These are phyloP conservation scores for Sclerotinia borealis DNA, from an alignment of 2,329 filamentous ascomycete genomes.

Conservation along the genomic window DNA sequence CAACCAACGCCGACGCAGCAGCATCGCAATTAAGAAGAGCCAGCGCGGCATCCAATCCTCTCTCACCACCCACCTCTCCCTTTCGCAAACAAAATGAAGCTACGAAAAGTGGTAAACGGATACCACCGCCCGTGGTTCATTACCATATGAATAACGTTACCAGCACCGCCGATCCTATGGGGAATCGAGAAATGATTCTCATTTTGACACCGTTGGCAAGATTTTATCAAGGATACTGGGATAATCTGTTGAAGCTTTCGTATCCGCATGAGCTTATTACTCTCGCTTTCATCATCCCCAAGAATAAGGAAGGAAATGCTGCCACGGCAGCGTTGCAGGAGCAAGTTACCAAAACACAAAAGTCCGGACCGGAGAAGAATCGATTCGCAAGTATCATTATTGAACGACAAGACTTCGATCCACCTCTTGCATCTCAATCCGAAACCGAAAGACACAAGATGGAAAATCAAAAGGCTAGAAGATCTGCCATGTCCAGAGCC, in stretches of 20 bases:
- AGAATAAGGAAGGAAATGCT: slow-evolving; percentile 83
- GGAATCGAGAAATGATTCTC: slow-evolving; percentile 78
- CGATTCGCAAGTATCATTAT: slow-evolving; percentile 93
- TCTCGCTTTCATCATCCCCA: slow-evolving; percentile 91
- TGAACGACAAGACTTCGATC: slow-evolving; percentile 89
- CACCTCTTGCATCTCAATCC: slow-evolving; percentile 70
- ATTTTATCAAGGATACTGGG: slow-evolving; percentile 95
- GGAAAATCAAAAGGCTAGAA: slow-evolving; percentile 76
- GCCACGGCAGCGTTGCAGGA: slow-evolving; percentile 79
- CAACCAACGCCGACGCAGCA: slow-evolving; percentile 43
- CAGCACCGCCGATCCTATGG: slow-evolving; percentile 66
- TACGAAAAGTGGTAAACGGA: slow-evolving; percentile 42
- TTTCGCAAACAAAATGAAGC: slow-evolving; percentile 61
- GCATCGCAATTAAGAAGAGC: slow-evolving; percentile 45
- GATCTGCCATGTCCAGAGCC: slow-evolving; percentile 86
- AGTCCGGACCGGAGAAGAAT: slow-evolving; percentile 64
- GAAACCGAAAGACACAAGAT: slow-evolving; percentile 90
- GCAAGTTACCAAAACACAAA: slow-evolving; percentile 79
- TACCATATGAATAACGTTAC: slow-evolving; percentile 96
- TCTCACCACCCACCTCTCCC: slow-evolving; percentile 68
- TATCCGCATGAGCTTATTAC: slow-evolving; percentile 96
- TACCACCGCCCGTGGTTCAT: slow-evolving; percentile 78
- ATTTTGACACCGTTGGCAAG: slow-evolving; percentile 88
- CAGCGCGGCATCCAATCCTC: slow-evolving; percentile 57
- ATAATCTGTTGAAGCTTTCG: slow-evolving; percentile 74